Evolutionary conservation across 1,139 yeast genomes (phyloP).

Genomic region (Pichia sp.): DNA sequence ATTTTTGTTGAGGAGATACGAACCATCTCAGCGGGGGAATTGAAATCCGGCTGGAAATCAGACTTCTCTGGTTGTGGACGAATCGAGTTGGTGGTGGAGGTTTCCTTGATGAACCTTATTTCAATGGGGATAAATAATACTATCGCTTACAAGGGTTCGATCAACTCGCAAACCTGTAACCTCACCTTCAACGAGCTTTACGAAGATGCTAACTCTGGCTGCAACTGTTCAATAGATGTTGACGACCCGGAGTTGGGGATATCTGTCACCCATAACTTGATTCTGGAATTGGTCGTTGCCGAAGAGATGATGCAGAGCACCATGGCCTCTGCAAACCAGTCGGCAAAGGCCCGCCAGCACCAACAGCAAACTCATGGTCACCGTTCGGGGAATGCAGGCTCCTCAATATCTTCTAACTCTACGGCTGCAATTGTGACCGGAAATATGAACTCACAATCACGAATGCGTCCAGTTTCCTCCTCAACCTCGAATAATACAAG

Average conservation of each 20-base stretch:
- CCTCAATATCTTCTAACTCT: conserved; percentile 10
- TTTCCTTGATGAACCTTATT: conserved; percentile 50
- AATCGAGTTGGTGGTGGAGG: conserved; percentile 71
- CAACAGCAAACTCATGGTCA: background rate
- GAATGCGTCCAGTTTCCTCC: conserved; percentile 9
- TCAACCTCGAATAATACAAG: background rate
- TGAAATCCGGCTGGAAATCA: conserved; percentile 91
- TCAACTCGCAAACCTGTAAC: conserved; percentile 31
- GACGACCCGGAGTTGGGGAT: conserved; percentile 81
- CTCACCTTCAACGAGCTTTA: conserved; percentile 27
- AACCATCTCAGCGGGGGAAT: conserved; percentile 73
- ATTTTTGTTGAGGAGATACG: conserved; percentile 68
- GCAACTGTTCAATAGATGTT: conserved; percentile 72
- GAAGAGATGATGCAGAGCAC: conserved; percentile 64
- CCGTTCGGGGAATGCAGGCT: background rate
- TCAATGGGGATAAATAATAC: conserved; percentile 47
- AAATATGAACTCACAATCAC: conserved; percentile 10
- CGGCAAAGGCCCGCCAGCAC: conserved; percentile 5
- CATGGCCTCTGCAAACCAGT: conserved; percentile 15
- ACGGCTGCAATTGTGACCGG: conserved; percentile 14
- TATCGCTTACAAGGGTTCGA: conserved; percentile 32
- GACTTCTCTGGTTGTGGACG: conserved; percentile 75
- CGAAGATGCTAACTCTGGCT: conserved; percentile 32
- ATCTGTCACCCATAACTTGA: conserved; percentile 65
- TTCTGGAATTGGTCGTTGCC: conserved; percentile 87